Evolutionary conservation across 2,329 filamentous ascomycete species (phyloP).

Genomic region (Sphaerulina musiva): DNA sequence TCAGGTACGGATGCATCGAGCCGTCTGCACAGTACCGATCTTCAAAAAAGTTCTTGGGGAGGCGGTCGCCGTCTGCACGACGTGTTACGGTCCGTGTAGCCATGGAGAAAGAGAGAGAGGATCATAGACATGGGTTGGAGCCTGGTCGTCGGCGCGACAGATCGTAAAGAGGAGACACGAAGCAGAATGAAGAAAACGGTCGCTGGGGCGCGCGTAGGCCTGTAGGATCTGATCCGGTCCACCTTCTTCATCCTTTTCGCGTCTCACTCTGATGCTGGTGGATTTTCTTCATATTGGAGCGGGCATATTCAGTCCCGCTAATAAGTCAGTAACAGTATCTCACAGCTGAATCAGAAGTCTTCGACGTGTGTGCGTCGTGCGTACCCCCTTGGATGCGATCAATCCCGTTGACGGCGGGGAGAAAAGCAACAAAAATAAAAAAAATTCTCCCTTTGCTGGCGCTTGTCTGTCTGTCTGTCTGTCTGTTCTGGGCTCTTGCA

Average conservation of each 20-base stretch:
- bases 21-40: conserved; percentile 6
- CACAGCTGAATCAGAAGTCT: no score
- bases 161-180: conserved; percentile 3
- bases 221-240: neutral
- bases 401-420: no score
- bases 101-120: neutral
- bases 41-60: neutral
- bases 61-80: neutral
- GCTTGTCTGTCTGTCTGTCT: no score
- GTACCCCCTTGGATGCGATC: no score
- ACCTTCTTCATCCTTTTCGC: neutral
- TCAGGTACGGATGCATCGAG: conserved; percentile 8
- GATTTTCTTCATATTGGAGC: neutral
- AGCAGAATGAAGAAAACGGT: neutral
- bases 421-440: no score
- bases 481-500: no score
- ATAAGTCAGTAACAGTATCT: no score
- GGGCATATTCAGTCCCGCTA: no score
- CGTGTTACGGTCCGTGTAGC: neutral
- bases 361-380: no score
- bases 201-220: neutral
- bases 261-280: neutral
- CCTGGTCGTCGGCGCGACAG: conserved; percentile 16
- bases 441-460: no score
- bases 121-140: conserved; percentile 11